Evolutionary conservation across 2,329 filamentous ascomycete genomes (phyloP), one percentile per base, ranked within the genome.

Genomic region (Pseudocercospora musae): DNA sequence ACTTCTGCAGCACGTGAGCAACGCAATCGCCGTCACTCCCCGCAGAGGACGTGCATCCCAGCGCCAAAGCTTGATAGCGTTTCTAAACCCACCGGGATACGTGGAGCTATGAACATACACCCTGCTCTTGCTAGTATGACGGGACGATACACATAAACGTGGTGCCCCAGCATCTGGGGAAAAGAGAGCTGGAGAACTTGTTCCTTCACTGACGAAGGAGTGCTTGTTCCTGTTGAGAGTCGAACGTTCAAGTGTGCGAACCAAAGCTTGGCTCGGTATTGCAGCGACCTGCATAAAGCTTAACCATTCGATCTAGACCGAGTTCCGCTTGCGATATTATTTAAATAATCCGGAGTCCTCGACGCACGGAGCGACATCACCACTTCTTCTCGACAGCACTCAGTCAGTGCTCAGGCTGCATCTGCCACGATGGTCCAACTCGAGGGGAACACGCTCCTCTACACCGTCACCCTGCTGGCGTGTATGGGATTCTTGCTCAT

Each of bases 401-500:
- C 48, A 52, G 23, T 48, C 48, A 52, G 15, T 15, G n/a, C n/a
- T 25, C 18, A 11, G 18, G 52, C 54, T 50, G 55, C 59, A 54
- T n/a, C 33, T 61, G 58, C 54, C 58, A 65, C 37, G 18, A 70
- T 69, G 66, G 25, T 63, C 10, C 62, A 63, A 33, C 69, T 75
- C 57, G 70, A 73, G 62, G 79, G 79, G 37, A 75, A 73, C 33
- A 67, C 73, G 13, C 75, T 82, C 21, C 71, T 82, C 21, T 66
- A 75, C 21, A 75, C 78, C 18, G 79, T 82, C 60, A 80, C 78
- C 21, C 69, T 75, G 7, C 68, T 82, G 64, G 80, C 80, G 0
- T 81, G 78, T 29, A 64, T 82, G 42, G 78, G 80, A 0, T 82
- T 82, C 62, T 74, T 82, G 67, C 73, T 82, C 37, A 81, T 82